Conservation (phyloP, 2,329 filamentous ascomycete species). For the Paradendryphiella salina region DNA sequence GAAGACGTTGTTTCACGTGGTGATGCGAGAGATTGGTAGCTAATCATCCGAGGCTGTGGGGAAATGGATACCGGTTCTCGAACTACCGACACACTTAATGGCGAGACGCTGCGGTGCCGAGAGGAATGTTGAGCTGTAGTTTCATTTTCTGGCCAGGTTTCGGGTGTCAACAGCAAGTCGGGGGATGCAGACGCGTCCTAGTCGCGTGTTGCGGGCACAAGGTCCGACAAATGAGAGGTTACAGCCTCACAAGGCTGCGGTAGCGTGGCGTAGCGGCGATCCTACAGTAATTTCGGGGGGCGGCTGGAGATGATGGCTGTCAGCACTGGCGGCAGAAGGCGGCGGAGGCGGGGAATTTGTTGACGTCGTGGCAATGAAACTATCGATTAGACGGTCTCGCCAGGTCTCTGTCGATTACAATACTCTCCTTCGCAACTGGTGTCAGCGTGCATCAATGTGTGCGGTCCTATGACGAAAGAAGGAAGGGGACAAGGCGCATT, state of each 20-base stretch:
- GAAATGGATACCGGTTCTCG: not conserved
- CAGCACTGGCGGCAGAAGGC: constrained; percentile 10
- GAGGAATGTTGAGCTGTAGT: not conserved
- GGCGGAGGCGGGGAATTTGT: constrained; percentile 8
- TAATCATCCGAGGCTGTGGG: constrained; percentile 3
- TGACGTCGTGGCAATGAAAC: constrained; percentile 2
- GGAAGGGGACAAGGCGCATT: not conserved
- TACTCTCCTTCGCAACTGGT: not conserved
- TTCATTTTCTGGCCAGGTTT: not conserved
- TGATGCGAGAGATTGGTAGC: constrained; percentile 2
- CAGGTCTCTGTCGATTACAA: not conserved
- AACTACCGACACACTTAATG: not conserved
- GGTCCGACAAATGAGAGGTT: constrained; percentile 12
- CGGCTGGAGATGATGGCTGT: constrained; percentile 20
- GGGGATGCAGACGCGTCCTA: constrained; percentile 11
- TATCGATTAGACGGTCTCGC: constrained; percentile 1
- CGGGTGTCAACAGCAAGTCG: not conserved
- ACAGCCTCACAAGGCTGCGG: constrained; percentile 18
- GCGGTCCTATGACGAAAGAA: not conserved
- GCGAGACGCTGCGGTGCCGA: not conserved
- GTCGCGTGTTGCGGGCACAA: constrained; percentile 13
- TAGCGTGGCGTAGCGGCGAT: constrained; percentile 16
- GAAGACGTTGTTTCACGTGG: constrained; percentile 2
- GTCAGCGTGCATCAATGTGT: not conserved
- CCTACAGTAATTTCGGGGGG: constrained; percentile 28